Percentiles rank a stretch among this genome's conserved stretches.
phyloP scores from a whole-genome alignment of 2,329 filamentous ascomycete genomes.

The Claviceps capensis region DNA sequence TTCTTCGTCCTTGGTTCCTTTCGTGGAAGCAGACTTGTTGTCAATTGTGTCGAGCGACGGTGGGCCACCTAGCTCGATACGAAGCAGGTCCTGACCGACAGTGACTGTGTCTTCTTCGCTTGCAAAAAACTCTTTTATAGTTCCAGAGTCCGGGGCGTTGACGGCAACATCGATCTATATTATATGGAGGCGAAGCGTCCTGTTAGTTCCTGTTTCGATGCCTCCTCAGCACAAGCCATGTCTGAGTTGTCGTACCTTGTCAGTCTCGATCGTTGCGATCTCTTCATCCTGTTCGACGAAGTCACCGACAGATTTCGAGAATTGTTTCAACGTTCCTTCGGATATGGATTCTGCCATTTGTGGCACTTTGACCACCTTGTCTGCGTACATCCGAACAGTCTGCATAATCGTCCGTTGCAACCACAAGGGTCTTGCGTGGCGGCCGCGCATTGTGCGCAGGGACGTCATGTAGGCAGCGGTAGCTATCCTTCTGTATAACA shows the following conservation, averaged over 20 bases:
- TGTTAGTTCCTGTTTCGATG: neutral
- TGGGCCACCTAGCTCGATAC: slow-evolving; percentile 65
- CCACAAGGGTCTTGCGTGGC: slow-evolving; percentile 14
- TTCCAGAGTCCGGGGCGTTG: slow-evolving; percentile 82
- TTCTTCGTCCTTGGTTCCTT: slow-evolving; percentile 14
- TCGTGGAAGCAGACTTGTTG: slow-evolving; percentile 20
- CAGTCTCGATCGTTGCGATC: slow-evolving; percentile 96
- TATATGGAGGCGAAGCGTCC: slow-evolving; percentile 18
- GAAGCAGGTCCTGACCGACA: slow-evolving; percentile 83
- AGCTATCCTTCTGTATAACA: slow-evolving; percentile 30
- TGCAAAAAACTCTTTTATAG: slow-evolving; percentile 81
- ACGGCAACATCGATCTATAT: slow-evolving; percentile 97
- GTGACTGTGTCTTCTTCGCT: slow-evolving; percentile 91
- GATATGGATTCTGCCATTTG: slow-evolving; percentile 98
- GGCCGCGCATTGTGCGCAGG: slow-evolving; percentile 22
- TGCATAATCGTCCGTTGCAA: slow-evolving; percentile 40
- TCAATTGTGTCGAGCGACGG: slow-evolving; percentile 19
- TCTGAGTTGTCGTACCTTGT: slow-evolving; percentile 55
- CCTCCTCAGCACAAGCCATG: neutral
- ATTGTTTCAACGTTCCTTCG: slow-evolving; percentile 92
- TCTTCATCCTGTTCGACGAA: slow-evolving; percentile 93
- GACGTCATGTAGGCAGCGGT: slow-evolving; percentile 30
- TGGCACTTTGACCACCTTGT: slow-evolving; percentile 82
- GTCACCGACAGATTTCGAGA: slow-evolving; percentile 83
- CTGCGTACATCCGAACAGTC: slow-evolving; percentile 52